Percentiles rank a stretch among this genome's conserved stretches.
phyloP scores from a whole-genome alignment of 2,329 filamentous ascomycete species.

The Stagonosporopsis vannaccii region DNA sequence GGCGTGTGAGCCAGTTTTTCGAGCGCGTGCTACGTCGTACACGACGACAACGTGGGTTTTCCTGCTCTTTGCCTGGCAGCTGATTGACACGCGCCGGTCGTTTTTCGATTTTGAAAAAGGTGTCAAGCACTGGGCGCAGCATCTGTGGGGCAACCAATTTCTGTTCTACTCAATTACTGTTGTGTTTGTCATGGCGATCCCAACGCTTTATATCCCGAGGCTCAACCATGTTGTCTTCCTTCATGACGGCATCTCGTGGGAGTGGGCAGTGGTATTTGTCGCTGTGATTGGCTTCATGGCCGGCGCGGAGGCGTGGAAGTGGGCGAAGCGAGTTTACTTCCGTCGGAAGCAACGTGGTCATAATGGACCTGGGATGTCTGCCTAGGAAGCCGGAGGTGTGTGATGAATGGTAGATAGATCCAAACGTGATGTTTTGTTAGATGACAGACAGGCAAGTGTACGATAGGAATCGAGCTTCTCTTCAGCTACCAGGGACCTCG shows the following conservation, averaged over 20 bases:
- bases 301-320: conserved; percentile 72
- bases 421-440: not conserved
- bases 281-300: conserved; percentile 67
- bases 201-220: conserved; percentile 67
- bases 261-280: conserved; percentile 70
- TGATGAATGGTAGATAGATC: not conserved
- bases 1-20: conserved; percentile 41
- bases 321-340: conserved; percentile 62
- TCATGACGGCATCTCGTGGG: conserved; percentile 69
- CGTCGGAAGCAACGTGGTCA: not conserved
- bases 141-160: conserved; percentile 61
- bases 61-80: conserved; percentile 79
- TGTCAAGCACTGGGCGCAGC: conserved; percentile 65
- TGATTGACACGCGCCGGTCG: conserved; percentile 69
- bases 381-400: not conserved
- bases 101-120: conserved; percentile 67
- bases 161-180: conserved; percentile 53
- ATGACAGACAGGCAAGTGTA: not conserved
- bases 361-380: not conserved
- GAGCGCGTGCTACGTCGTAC: conserved; percentile 68
- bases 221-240: conserved; percentile 69
- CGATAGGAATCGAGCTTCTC: not conserved
- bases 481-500: not conserved
- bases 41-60: conserved; percentile 76
- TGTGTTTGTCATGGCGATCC: conserved; percentile 39